Evolutionary conservation across 2,329 filamentous ascomycete genomes (phyloP).

Genomic region (Trichoderma lentiforme): DNA sequence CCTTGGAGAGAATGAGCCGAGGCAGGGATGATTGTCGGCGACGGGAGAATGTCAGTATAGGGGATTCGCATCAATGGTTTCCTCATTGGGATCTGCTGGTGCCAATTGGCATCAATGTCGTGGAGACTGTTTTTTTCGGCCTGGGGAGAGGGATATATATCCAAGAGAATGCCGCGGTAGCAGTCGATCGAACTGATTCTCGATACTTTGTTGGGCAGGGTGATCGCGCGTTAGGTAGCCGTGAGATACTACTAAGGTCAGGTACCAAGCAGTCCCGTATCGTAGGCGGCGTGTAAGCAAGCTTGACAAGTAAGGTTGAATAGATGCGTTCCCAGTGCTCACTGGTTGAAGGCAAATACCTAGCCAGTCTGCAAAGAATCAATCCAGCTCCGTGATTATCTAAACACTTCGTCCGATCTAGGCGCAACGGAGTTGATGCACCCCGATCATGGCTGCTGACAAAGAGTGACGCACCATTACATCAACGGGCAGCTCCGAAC

Average conservation of each 20-base stretch:
- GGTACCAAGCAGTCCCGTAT: neutral
- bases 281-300: neutral
- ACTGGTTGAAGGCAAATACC: neutral
- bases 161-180: neutral
- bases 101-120: neutral
- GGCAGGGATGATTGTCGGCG: slow-evolving; percentile 69
- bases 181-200: neutral
- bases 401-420: neutral
- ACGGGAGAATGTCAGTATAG: slow-evolving; percentile 78
- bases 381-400: slow-evolving; percentile 1
- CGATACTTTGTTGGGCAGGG: neutral
- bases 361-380: neutral
- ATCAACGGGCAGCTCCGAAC: neutral
- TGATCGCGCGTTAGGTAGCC: neutral
- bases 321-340: neutral
- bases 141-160: neutral
- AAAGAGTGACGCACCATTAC: slow-evolving; percentile 10
- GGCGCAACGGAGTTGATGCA: neutral
- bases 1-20: slow-evolving; percentile 67
- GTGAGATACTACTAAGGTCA: too few relatives aligned
- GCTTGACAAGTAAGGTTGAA: too few relatives aligned
- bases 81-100: slow-evolving; percentile 46
- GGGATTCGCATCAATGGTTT: slow-evolving; percentile 82
- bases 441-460: slow-evolving; percentile 6
- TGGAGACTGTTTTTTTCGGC: neutral